Percentiles rank a stretch among this genome's conserved stretches.
phyloP scores from a whole-genome alignment of 441 rosid species.

The Syzygium syzygioides region DNA sequence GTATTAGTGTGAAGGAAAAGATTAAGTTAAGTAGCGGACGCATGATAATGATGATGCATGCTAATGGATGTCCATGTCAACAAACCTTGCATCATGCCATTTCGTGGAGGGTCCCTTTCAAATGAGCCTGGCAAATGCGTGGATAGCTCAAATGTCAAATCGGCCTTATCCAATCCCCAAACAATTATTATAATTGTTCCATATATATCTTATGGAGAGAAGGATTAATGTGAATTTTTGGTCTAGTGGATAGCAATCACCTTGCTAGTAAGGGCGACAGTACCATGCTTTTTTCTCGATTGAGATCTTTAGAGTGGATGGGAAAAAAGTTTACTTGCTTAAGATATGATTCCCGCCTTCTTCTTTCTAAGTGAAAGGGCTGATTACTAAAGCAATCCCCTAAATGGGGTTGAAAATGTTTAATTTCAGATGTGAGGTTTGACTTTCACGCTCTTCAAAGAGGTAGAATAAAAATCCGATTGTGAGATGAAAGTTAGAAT shows the following conservation, averaged over 20 bases:
- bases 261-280: not conserved
- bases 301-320: not conserved
- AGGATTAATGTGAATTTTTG: not conserved
- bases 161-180: not conserved
- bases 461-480: too few species aligned
- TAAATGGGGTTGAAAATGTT: accelerated
- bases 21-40: not conserved
- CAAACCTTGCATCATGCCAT: not conserved
- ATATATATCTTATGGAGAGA: not conserved
- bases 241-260: accelerated
- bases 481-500: too few species aligned
- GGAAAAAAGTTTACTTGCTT: not conserved
- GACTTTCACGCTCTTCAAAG: too few species aligned
- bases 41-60: not conserved
- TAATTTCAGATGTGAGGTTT: too few species aligned
- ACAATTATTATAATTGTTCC: not conserved
- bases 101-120: not conserved
- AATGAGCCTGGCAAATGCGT: not conserved
- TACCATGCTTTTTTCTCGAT: not conserved
- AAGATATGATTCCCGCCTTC: too few species aligned
- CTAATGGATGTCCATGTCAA: not conserved
- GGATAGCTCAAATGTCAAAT: not conserved
- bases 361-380: too few species aligned
- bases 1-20: not conserved
- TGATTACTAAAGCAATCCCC: too few species aligned